Conservation (phyloP, 208 protist genomes). For the Endotrypanum monterogeii region DNA sequence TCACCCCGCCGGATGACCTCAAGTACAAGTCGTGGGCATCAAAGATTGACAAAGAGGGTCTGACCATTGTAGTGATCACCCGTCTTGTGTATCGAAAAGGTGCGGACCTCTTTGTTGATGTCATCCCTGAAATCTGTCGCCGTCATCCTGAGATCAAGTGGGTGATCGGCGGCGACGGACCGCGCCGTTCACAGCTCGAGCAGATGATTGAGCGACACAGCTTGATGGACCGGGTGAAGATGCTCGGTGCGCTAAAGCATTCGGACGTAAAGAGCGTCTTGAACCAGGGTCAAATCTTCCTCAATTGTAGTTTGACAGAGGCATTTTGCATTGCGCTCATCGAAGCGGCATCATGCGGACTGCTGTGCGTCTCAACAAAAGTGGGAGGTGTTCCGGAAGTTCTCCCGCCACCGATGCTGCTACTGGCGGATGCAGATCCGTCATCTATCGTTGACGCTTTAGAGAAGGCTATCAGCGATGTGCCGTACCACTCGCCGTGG, state of each 20-base stretch:
- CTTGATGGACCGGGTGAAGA: constrained; percentile 95
- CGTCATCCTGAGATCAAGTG: constrained; percentile 94
- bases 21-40: constrained; percentile 92
- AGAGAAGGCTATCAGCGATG: constrained; percentile 69
- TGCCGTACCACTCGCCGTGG: constrained; percentile 81
- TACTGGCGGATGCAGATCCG: constrained; percentile 91
- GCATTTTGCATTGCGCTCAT: constrained; percentile 99
- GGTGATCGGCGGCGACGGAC: constrained; percentile 97
- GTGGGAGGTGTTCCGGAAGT: constrained; percentile 98
- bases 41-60: constrained; percentile 77
- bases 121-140: constrained; percentile 96
- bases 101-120: constrained; percentile 94
- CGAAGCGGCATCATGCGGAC: constrained; percentile 95
- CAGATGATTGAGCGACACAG: constrained; percentile 98
- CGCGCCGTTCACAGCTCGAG: constrained; percentile 94
- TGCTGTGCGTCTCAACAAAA: constrained; percentile 95
- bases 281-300: constrained; percentile 97
- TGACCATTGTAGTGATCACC: constrained; percentile 96
- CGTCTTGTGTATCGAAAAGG: constrained; percentile 98
- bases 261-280: constrained; percentile 91
- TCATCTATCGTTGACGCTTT: constrained; percentile 69
- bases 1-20: constrained; percentile 89
- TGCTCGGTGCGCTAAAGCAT: constrained; percentile 95
- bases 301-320: constrained; percentile 98
- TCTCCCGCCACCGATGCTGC: constrained; percentile 94